These are phyloP conservation scores for Gigaspora rosea DNA, from an alignment of 192 early-diverging fungal genomes.

Conservation along the genomic window DNA sequence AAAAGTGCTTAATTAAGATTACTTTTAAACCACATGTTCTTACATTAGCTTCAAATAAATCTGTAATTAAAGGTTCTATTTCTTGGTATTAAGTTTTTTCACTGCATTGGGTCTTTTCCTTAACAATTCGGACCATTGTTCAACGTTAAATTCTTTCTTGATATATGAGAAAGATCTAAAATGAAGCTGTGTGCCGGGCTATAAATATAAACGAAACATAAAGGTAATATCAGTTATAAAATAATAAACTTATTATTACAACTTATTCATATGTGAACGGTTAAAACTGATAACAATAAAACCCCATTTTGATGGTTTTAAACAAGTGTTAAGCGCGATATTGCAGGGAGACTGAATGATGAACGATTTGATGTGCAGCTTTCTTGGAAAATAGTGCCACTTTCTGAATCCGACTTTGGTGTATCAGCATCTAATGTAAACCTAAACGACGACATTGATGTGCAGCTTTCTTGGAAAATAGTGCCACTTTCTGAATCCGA, in stretches of 20 bases:
- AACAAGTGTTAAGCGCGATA: not conserved
- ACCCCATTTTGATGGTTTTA: not conserved
- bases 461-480: too few relatives aligned
- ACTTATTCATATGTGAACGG: conserved; percentile 14
- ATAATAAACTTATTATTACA: not conserved
- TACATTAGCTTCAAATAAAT: conserved; percentile 22
- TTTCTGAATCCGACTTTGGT: too few relatives aligned
- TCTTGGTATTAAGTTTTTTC: conserved; percentile 23
- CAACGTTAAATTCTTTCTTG: conserved; percentile 9
- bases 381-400: too few relatives aligned
- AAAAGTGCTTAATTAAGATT: not conserved
- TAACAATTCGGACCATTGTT: not conserved
- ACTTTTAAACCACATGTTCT: not conserved
- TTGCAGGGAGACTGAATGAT: not conserved
- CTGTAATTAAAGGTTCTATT: conserved; percentile 12
- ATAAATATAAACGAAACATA: not conserved
- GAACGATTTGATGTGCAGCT: too few relatives aligned
- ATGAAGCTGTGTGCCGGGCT: conserved; percentile 32
- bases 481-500: too few relatives aligned
- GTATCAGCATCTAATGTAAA: too few relatives aligned
- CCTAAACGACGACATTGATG: too few relatives aligned
- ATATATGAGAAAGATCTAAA: conserved; percentile 16
- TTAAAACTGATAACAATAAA: not conserved
- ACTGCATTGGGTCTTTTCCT: conserved; percentile 12
- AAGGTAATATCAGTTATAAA: not conserved